Base-by-base conservation (phyloP, 2,329 filamentous ascomycete genomes). In the Pseudofabraea citricarpa region DNA sequence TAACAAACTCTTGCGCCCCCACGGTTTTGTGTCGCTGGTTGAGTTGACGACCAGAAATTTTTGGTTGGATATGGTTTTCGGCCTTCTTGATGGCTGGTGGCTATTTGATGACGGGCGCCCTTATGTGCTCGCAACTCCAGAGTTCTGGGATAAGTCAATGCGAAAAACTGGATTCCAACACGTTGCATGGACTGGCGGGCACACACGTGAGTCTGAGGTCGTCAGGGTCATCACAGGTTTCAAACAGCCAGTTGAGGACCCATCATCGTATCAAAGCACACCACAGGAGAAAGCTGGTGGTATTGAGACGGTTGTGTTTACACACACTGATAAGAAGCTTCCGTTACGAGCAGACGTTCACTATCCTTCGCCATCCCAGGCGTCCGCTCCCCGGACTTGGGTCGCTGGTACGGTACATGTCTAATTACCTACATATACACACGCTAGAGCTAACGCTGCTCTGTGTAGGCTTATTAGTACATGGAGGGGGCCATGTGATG, bases 401-500 rank as follows among this genome's bases (percentile, higher is more conserved):
- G n/a, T n/a, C n/a, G n/a, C n/a, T n/a, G n/a, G n/a, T n/a, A n/a
- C n/a, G n/a, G n/a, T n/a, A n/a, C n/a, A n/a, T n/a, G n/a, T n/a
- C n/a, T n/a, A n/a, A n/a, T n/a, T n/a, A n/a, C n/a, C n/a, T n/a
- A n/a, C n/a, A n/a, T n/a, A n/a, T n/a, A n/a, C n/a, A n/a, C n/a
- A n/a, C n/a, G n/a, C n/a, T n/a, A n/a, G 24, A 27, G n/a, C 24
- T 27, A n/a, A 27, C n/a, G 8, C 24, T 27, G 8, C 8, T 27
- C 24, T 27, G 24, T 27, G 33, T 43, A 67, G 67, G 64, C 12
- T 47, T 72, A 1, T 68, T 72, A 65, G 64, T 72, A 13, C 69
- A 73, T 42, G 69, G 69, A 3, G 70, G 69, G 15, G 63, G 69
- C 6, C 61, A 70, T 44, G 50, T 71, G 5, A 62, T 63, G 23